A percentile compares a stretch with the other conserved stretches of the same genome.
phyloP scores from a whole-genome alignment of 108 stramenopile species.

The Nitzschia palea region DNA sequence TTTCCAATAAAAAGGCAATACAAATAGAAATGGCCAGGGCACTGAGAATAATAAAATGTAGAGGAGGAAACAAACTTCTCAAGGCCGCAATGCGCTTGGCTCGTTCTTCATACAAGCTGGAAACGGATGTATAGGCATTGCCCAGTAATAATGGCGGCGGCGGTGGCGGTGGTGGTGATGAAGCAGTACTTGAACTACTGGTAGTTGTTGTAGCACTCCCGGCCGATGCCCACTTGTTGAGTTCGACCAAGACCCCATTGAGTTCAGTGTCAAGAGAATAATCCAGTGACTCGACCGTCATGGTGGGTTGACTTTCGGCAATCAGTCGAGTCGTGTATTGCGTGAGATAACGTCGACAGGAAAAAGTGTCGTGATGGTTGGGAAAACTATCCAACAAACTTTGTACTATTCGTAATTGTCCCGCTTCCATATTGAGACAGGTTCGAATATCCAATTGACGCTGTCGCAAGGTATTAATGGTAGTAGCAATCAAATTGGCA shows the following conservation, averaged over 20 bases:
- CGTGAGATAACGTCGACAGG: constrained; percentile 46
- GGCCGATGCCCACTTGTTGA: constrained; percentile 32
- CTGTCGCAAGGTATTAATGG: constrained; percentile 33
- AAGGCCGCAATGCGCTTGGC: constrained; percentile 58
- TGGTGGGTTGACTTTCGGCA: constrained; percentile 52
- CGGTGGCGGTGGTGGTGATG: neutral
- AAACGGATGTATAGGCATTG: constrained; percentile 45
- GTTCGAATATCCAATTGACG: constrained; percentile 61
- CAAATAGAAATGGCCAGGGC: constrained; percentile 35
- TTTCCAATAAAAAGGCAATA: constrained; percentile 35
- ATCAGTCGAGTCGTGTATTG: constrained; percentile 63
- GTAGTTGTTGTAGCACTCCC: neutral
- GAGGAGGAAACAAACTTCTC: constrained; percentile 38
- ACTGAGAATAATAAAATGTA: constrained; percentile 40
- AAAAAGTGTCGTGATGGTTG: neutral
- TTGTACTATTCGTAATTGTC: constrained; percentile 54
- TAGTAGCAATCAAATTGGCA: constrained; percentile 38
- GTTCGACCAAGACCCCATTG: constrained; percentile 49
- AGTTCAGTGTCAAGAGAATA: constrained; percentile 62
- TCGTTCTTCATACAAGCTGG: constrained; percentile 50
- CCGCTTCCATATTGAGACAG: constrained; percentile 65
- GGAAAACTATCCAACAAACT: constrained; percentile 56
- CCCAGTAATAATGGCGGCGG: constrained; percentile 13
- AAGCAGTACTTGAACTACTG: neutral
- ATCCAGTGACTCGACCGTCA: constrained; percentile 28